Base-by-base conservation (phyloP, 371 early-diverging fungal genomes). In the Haplosporangium sp. region DNA sequence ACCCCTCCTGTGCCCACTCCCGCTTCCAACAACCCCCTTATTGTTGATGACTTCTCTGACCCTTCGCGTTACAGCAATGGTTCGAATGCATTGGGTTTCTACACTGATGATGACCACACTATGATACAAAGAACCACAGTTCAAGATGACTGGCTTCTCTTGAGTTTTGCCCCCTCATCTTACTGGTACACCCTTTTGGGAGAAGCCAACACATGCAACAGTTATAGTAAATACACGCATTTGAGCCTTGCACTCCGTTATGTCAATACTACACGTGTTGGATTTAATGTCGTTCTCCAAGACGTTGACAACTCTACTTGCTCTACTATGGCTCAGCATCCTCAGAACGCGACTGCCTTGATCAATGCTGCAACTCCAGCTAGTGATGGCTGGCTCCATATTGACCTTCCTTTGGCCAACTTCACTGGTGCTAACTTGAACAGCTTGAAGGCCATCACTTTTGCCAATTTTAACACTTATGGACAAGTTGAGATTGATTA, bases 281-380 rank as follows among this genome's bases (percentile, higher is more conserved):
- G 55, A 55, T 55, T 55, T 27, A 55, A 55, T 20, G 8, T 55
- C 27, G 55, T 55, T 34, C 55, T 55, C 27, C 55, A 55, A 55
- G 27, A 19, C 27, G 13, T 27, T 5, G 20, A 1, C 13, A 34
- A 55, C 11, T 6, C 4, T 20, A 19, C 19, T 6, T 55, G 55
- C 55, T 27, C 19, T 55, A 27, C 3, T 9, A 3, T 8, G 6
- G 8, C 7, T 6, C 55, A 34, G 34, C 27, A 27, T 11, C 55
- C 55, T 6, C 6, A 10, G 6, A 27, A 55, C 10, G 34, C 11
- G 9, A 55, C 55, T 7, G 1, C 19, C 5, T 27, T 55, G 19
- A 34, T 55, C 34, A 55, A 5, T 9, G 8, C 19, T 1, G 55
- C 55, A 11, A 55, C 55, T 8, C 34, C 55, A 34, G 55, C 35